Evolutionary conservation across 2,329 filamentous ascomycete genomes (phyloP).

Genomic region (Mycosphaerella sp.): DNA sequence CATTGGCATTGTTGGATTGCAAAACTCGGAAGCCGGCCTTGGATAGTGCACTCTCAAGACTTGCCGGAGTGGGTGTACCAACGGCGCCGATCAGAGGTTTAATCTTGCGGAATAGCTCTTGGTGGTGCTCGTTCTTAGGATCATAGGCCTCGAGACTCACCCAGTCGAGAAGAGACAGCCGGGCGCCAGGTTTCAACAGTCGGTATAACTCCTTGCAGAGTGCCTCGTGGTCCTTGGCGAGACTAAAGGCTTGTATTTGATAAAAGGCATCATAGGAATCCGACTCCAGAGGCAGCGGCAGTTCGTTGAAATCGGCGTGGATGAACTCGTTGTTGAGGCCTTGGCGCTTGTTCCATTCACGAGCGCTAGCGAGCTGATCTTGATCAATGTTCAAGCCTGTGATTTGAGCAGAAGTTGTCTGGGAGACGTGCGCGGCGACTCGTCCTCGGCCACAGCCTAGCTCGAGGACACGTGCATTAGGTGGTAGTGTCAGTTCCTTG

Average conservation of each 20-base stretch:
- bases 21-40: constrained; percentile 25
- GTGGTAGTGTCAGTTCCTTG: constrained; percentile 23
- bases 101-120: constrained; percentile 23
- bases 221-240: constrained; percentile 24
- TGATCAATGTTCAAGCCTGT: constrained; percentile 29
- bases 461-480: constrained; percentile 26
- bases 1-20: constrained; percentile 21
- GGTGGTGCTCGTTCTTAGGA: constrained; percentile 20
- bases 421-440: constrained; percentile 27
- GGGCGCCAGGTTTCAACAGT: constrained; percentile 27
- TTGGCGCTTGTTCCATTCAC: constrained; percentile 21
- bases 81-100: constrained; percentile 30
- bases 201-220: constrained; percentile 25
- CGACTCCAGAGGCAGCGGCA: constrained; percentile 25
- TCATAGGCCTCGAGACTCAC: constrained; percentile 26
- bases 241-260: constrained; percentile 29
- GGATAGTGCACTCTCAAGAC: constrained; percentile 19
- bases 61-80: constrained; percentile 27
- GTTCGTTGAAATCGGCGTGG: constrained; percentile 26
- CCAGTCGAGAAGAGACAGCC: constrained; percentile 28
- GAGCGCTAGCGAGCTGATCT: constrained; percentile 26
- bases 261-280: constrained; percentile 29
- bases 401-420: constrained; percentile 24
- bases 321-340: constrained; percentile 24
- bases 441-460: constrained; percentile 29